Base-by-base conservation (phyloP, 2,329 filamentous ascomycete genomes). In the Diaporthe vaccinii region DNA sequence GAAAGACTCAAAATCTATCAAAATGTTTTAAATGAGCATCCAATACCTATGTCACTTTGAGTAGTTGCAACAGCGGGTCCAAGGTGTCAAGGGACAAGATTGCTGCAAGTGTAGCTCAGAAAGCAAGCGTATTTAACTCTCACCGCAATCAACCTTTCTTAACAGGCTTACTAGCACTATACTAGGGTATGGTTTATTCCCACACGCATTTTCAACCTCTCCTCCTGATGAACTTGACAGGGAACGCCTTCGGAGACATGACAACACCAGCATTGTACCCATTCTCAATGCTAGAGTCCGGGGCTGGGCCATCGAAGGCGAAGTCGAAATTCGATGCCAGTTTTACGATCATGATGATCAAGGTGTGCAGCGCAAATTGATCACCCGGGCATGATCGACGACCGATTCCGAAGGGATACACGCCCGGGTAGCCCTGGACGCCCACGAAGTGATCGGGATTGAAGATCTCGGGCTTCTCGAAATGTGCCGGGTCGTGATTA, bases 361-460 rank as follows among this genome's bases (percentile, higher is more conserved):
- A 55, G 9, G 58, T 65, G 36, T 73, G 67, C 34, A 73, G 34
- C 12, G 71, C 71, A 39, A 73, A 67, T 2, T 46, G 34, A 14
- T 73, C 71, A 6, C 71, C 71, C 17, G 71, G 71, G 14, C 71
- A 73, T 36, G 61, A 53, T 3, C 71, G 58, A 10, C 71, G 59
- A 20, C 71, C 71, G 3, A 53, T 55, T 22, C 49, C 65, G 12
- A 69, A 69, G 5, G 49, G 65, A 39, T 55, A 55, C 34, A 69
- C 28, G 34, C 65, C 65, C 20, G 65, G 49, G 15, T 69, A 55
- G 34, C 22, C n/a, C 17, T 69, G 12, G n/a, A 55, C 34, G 9
- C 36, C 65, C 22, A 69, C 25, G 65, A 69, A 69, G 15, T 49
- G 65, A 22, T 69, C 65, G 25, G 65, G 65, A 14, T 69, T 41